phyloP scores from a whole-genome alignment of 208 protist species.

The Trypanosoma caninum region DNA sequence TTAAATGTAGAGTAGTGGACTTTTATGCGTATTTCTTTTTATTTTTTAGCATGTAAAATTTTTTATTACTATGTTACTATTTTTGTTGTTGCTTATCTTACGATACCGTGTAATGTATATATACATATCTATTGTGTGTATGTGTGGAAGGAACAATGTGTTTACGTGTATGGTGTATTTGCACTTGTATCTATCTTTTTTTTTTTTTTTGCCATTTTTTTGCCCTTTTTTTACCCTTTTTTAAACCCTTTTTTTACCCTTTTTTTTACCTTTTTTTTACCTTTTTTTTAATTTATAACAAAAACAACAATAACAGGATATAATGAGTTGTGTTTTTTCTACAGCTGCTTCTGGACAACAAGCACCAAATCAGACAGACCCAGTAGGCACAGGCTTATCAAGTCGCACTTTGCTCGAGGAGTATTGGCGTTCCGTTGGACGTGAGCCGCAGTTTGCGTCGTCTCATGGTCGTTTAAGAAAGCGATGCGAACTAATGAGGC shows the following conservation, averaged over 20 bases:
- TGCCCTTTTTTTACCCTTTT: neutral
- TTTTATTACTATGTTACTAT: neutral
- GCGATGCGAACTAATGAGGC: constrained; percentile 58
- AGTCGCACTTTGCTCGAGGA: constrained; percentile 67
- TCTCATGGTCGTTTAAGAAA: constrained; percentile 78
- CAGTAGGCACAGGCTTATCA: too few relatives aligned
- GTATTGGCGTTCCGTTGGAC: constrained; percentile 61
- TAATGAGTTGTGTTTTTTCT: too few relatives aligned
- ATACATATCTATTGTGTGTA: constrained; percentile 1
- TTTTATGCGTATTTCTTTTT: neutral
- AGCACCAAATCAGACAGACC: too few relatives aligned
- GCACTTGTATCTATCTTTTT: neutral
- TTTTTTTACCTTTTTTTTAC: too few relatives aligned
- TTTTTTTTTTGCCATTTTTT: constrained; percentile 4
- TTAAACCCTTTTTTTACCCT: too few relatives aligned
- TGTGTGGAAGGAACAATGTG: neutral
- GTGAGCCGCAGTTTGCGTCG: constrained; percentile 33
- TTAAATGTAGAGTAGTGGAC: constrained; percentile 23
- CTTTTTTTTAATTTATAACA: too few relatives aligned
- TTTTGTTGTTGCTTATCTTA: neutral
- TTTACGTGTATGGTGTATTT: neutral
- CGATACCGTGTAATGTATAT: neutral
- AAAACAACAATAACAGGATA: too few relatives aligned
- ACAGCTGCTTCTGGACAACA: too few relatives aligned
- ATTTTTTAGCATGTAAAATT: neutral